Percentiles rank a stretch among this genome's conserved stretches.
phyloP scores from a whole-genome alignment of 805 yeast species.

The Saturnispora dispora region DNA sequence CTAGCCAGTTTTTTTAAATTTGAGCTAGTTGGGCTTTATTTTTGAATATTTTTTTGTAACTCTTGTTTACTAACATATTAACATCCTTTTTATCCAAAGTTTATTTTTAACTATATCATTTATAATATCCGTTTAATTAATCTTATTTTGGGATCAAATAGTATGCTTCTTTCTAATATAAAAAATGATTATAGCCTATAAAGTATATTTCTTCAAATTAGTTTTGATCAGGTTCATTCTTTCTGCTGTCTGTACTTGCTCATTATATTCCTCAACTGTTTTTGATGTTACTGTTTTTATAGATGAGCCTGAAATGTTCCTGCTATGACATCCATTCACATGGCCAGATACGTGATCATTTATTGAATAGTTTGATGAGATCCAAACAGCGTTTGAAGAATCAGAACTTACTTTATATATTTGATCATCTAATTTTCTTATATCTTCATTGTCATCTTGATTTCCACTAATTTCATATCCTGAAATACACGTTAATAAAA shows the following conservation, averaged over 20 bases:
- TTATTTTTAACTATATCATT: background rate
- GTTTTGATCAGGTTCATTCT: conserved; percentile 20
- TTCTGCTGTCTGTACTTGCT: conserved; percentile 13
- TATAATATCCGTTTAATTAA: background rate
- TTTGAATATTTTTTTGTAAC: background rate
- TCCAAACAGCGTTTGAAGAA: background rate
- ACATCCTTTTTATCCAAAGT: background rate
- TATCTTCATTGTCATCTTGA: background rate
- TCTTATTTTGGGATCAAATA: background rate
- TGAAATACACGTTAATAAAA: conserved; percentile 25
- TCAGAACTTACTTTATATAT: background rate
- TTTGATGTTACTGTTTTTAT: conserved; percentile 2
- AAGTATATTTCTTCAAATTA: conserved; percentile 12
- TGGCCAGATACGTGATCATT: background rate
- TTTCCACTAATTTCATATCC: conserved; percentile 2
- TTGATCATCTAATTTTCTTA: background rate
- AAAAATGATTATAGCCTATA: background rate
- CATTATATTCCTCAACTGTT: conserved; percentile 3
- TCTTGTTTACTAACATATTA: background rate
- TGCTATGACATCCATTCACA: background rate
- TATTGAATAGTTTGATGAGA: background rate
- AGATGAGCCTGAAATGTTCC: conserved; percentile 2
- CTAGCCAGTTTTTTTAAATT: background rate
- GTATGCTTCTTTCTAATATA: too few relatives aligned
- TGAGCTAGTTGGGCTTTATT: background rate